Conservation (phyloP, 2,329 filamentous ascomycete species). For the Colletotrichum lentis region DNA sequence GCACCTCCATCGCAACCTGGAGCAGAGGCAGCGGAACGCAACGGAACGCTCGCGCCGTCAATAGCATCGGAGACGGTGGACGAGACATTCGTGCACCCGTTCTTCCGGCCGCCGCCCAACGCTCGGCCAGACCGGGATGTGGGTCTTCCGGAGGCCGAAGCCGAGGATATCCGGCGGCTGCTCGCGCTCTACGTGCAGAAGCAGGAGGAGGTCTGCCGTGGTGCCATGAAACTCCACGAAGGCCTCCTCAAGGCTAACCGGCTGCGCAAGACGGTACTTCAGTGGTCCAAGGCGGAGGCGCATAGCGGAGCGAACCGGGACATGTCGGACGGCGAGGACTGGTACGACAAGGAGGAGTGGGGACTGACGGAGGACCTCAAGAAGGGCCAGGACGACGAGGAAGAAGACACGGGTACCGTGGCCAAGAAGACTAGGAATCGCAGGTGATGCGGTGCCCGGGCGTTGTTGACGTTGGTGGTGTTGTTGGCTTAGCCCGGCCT, state of each 20-base stretch:
- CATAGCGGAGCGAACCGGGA: constrained; percentile 72
- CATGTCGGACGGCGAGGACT: constrained; percentile 89
- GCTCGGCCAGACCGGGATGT: constrained; percentile 73
- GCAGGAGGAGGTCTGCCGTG: constrained; percentile 82
- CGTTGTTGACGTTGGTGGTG: constrained; percentile 7
- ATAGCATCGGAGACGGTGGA: constrained; percentile 43
- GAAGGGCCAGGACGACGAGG: constrained; percentile 84
- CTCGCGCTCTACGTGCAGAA: constrained; percentile 83
- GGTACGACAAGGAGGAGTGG: constrained; percentile 87
- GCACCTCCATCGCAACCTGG: constrained; percentile 6
- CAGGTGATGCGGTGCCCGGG: constrained; percentile 46
- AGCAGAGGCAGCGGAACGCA: background rate
- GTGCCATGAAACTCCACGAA: constrained; percentile 71
- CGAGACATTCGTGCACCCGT: constrained; percentile 72
- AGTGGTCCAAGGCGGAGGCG: constrained; percentile 80
- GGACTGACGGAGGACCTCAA: constrained; percentile 75
- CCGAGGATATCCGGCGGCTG: constrained; percentile 78
- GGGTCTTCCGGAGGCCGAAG: constrained; percentile 75
- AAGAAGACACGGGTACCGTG: constrained; percentile 72
- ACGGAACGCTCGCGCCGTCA: constrained; percentile 31
- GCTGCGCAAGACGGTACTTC: constrained; percentile 73
- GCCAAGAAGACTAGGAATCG: constrained; percentile 68
- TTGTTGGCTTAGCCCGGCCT: background rate
- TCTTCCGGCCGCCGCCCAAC: constrained; percentile 72
- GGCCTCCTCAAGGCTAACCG: constrained; percentile 78